Conservation (phyloP, 805 yeast genomes). For the Pichia occidentalis region DNA sequence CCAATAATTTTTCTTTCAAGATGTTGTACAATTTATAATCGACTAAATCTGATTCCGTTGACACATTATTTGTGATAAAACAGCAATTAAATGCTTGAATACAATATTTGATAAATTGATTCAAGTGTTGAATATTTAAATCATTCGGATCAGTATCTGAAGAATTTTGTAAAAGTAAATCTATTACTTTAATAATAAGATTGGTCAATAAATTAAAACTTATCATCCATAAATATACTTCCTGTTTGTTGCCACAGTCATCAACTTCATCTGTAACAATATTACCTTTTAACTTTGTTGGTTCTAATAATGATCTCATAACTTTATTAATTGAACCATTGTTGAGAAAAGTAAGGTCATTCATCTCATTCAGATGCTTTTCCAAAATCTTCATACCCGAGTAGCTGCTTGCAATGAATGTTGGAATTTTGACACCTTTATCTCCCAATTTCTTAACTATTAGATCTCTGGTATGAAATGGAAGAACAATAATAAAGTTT, state of each 20-base stretch:
- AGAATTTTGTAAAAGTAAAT: constrained; percentile 15
- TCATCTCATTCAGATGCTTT: constrained; percentile 28
- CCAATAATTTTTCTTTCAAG: constrained; percentile 27
- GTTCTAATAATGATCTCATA: constrained; percentile 45
- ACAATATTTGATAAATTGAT: constrained; percentile 35
- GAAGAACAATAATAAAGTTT: constrained; percentile 46
- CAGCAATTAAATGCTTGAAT: constrained; percentile 37
- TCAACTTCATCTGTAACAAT: constrained; percentile 18
- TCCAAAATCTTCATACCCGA: constrained; percentile 37
- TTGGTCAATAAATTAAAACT: constrained; percentile 37
- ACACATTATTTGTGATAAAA: constrained; percentile 29
- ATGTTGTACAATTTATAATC: constrained; percentile 29
- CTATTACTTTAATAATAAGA: constrained; percentile 30
- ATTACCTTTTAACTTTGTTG: constrained; percentile 38
- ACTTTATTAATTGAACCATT: constrained; percentile 43
- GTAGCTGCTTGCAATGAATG: constrained; percentile 56
- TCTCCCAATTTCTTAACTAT: constrained; percentile 47
- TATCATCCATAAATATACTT: constrained; percentile 48
- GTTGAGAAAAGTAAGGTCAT: constrained; percentile 33
- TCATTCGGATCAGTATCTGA: not conserved
- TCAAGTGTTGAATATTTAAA: constrained; percentile 16
- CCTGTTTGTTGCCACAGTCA: constrained; percentile 1
- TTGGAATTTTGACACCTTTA: constrained; percentile 43
- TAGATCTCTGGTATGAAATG: constrained; percentile 53
- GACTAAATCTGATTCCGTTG: constrained; percentile 6